phyloP scores from a whole-genome alignment of 2,329 filamentous ascomycete species.

The Botryotinia convoluta region DNA sequence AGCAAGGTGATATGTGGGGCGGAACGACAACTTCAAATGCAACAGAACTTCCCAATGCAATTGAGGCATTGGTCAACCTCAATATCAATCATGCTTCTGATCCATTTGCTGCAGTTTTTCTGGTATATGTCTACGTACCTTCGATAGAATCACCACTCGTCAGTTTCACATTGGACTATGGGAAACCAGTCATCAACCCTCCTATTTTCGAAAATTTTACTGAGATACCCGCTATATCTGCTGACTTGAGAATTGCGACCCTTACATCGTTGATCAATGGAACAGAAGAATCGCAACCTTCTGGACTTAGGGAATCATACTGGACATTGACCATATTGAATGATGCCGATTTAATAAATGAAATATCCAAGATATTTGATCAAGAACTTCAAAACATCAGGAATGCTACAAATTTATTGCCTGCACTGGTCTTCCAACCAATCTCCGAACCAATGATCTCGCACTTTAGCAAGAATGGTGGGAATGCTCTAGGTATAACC shows the following conservation, averaged over 20 bases:
- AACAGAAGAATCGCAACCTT: constrained; percentile 14
- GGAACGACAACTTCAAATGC: constrained; percentile 11
- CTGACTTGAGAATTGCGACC: constrained; percentile 20
- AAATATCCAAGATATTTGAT: constrained; percentile 25
- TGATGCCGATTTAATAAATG: constrained; percentile 18
- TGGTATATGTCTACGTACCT: constrained; percentile 7
- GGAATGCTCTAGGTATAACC: constrained; percentile 31
- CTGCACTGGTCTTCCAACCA: constrained; percentile 29
- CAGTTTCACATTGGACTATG: constrained; percentile 5
- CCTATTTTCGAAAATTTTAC: constrained; percentile 26
- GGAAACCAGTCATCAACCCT: constrained; percentile 19
- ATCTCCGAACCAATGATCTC: constrained; percentile 27
- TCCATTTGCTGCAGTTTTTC: constrained; percentile 7
- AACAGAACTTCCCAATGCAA: not conserved
- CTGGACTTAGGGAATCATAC: not conserved
- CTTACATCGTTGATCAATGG: constrained; percentile 23
- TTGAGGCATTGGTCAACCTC: constrained; percentile 6
- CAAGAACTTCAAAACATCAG: constrained; percentile 24
- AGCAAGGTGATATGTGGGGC: constrained; percentile 25
- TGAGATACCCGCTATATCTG: constrained; percentile 3
- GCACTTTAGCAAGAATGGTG: constrained; percentile 28
- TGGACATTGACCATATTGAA: constrained; percentile 10
- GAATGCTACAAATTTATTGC: constrained; percentile 22
- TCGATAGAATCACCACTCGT: not conserved
- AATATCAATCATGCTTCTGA: constrained; percentile 11